Percentiles rank a stretch among this genome's conserved stretches.
Conservation (phyloP, 176 grass and related monocot species). For the Cenchrus americanus region DNA sequence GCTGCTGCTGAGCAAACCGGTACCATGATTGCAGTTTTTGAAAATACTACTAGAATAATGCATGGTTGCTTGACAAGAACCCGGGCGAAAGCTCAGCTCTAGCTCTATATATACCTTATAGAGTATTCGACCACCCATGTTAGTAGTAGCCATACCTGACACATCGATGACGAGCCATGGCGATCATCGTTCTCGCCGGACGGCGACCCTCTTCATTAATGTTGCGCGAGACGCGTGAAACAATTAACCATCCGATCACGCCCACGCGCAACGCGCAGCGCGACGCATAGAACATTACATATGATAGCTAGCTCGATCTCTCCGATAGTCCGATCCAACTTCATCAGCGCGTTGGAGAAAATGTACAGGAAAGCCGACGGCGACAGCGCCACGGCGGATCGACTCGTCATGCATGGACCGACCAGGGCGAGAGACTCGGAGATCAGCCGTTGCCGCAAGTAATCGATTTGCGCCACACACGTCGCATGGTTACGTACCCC, state of each 20-base stretch:
- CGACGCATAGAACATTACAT: background rate
- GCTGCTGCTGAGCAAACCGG: background rate
- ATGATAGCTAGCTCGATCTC: too few relatives aligned
- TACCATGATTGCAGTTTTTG: background rate
- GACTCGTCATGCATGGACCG: background rate
- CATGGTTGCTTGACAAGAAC: background rate
- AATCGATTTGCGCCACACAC: slow-evolving; percentile 24
- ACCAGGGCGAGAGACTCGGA: background rate
- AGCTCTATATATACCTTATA: too few relatives aligned
- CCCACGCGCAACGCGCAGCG: background rate
- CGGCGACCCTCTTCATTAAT: background rate
- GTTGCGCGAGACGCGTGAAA: slow-evolving; percentile 1
- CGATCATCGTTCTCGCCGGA: background rate
- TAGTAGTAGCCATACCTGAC: background rate
- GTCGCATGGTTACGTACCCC: background rate
- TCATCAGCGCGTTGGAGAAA: background rate
- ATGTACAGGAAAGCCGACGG: background rate
- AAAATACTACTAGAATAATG: background rate
- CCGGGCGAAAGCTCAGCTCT: background rate
- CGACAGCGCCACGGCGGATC: slow-evolving; percentile 5
- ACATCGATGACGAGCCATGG: background rate
- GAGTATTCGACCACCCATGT: too few relatives aligned
- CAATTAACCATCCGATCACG: background rate
- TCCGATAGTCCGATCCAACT: background rate
- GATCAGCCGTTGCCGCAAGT: background rate